A percentile compares a stretch with the other conserved stretches of the same genome.
phyloP scores from a whole-genome alignment of 768 basidiomycete species.

The Xanthoconium purpureum region DNA sequence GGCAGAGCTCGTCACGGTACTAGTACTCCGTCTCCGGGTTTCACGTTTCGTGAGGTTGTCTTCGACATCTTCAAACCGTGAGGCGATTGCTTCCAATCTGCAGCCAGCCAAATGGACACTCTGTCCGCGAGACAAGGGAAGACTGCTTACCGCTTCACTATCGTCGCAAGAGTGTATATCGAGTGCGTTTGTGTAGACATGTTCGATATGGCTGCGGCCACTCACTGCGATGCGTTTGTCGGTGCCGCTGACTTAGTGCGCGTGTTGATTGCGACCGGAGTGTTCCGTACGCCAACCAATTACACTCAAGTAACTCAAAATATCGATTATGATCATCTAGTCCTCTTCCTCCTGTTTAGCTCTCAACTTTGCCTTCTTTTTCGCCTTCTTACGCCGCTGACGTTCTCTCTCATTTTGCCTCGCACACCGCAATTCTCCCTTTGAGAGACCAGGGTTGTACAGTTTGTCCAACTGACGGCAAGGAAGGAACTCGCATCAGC shows the following conservation, averaged over 20 bases:
- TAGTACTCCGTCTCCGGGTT: conserved; percentile 27
- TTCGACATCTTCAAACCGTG: conserved; percentile 93
- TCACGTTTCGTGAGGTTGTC: conserved; percentile 28
- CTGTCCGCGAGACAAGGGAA: conserved; percentile 5
- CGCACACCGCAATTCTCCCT: conserved; percentile 62
- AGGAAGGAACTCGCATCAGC: conserved; percentile 17
- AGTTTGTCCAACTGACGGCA: conserved; percentile 61
- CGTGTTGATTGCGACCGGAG: conserved; percentile 16
- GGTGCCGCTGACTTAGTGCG: not conserved
- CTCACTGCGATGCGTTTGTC: not conserved
- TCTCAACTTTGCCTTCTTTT: conserved; percentile 52
- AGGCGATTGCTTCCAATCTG: conserved; percentile 91
- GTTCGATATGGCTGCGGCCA: not conserved
- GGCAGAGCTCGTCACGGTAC: conserved; percentile 28
- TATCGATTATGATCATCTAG: not conserved
- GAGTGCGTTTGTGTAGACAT: conserved; percentile 36
- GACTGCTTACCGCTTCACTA: conserved; percentile 70
- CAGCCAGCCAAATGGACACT: not conserved
- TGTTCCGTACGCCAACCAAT: conserved; percentile 13
- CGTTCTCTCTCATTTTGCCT: conserved; percentile 76
- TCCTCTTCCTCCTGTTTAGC: conserved; percentile 18
- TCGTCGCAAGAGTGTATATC: conserved; percentile 72
- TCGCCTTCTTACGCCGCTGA: conserved; percentile 73
- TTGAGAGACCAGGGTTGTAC: conserved; percentile 74
- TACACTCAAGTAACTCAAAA: not conserved